Evolutionary conservation across 1,139 yeast species (phyloP), one percentile per base, ranked within the genome.

Genomic region (Schwanniomyces etchellsii): DNA sequence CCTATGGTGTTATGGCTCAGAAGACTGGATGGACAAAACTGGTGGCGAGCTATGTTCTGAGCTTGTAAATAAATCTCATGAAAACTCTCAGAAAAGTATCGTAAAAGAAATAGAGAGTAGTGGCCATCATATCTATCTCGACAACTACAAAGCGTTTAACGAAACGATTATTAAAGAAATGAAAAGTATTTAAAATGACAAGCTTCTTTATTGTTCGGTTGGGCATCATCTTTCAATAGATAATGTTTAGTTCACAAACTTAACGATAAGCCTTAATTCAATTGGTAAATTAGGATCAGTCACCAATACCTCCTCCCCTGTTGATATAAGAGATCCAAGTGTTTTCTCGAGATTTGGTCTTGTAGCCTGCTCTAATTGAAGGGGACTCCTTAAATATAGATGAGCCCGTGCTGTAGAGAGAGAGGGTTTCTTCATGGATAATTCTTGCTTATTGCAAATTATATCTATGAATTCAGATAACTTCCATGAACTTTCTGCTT

Each of bases 81-180:
- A 47, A 2, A 56, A 56, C 7, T 38, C 48, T 0, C 31, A 42
- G 3, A 38, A 48, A 12, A 69, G 77, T 38, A 60, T 55, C 24
- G 70, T 75, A 9, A 40, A 57, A 14, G 61, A 65, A 26, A 58
- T 81, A 15, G 66, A 67, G 5, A 62, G 74, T 38, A 61, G 81
- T 6, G 91, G 91, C 3, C 91, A 82, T 50, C 91, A 81, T 48
- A 45, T 81, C 11, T 82, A 81, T 47, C 58, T 81, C 38, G 93
- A 78, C 46, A 79, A 80, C 43, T 57, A 60, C 32, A 37, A 47
- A 7, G 58, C 43, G 24, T 81, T 81, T 47, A 79, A 81, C 47
- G 40, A 56, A 12, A 38, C 73, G 39, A 48, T 81, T 24, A 34
- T 66, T 3, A 44, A 60, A 6, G 61, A 57, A 37, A 58, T 58